phyloP scores from a whole-genome alignment of 2,329 filamentous ascomycete species.

The Blumeria graminis region DNA sequence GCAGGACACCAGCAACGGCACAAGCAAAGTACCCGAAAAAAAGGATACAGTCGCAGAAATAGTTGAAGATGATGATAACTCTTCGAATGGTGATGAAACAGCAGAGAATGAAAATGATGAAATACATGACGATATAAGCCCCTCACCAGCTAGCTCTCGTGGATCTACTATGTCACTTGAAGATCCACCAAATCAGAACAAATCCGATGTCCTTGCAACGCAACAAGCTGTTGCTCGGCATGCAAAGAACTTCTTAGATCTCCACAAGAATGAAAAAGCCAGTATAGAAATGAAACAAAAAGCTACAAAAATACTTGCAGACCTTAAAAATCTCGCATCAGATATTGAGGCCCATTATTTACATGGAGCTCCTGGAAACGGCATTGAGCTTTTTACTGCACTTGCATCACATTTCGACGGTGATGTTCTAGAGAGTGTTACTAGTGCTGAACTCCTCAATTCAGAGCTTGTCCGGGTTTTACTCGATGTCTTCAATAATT shows the following conservation, averaged over 20 bases:
- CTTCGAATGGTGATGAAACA: constrained; percentile 27
- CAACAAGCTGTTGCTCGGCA: constrained; percentile 50
- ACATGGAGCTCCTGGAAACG: constrained; percentile 27
- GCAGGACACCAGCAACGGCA: background rate
- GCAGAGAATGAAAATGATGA: constrained; percentile 27
- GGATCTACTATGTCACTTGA: constrained; percentile 41
- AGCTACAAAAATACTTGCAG: constrained; percentile 48
- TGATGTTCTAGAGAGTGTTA: constrained; percentile 76
- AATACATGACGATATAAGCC: constrained; percentile 21
- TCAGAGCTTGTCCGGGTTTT: constrained; percentile 74
- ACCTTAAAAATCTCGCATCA: constrained; percentile 44
- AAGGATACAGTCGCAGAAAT: constrained; percentile 10
- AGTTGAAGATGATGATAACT: constrained; percentile 21
- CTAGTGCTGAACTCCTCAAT: constrained; percentile 77
- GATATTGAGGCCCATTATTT: constrained; percentile 53
- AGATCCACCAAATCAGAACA: constrained; percentile 24
- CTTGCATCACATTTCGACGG: constrained; percentile 71
- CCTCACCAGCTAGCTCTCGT: constrained; percentile 24
- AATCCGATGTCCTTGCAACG: constrained; percentile 29
- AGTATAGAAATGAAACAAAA: constrained; percentile 54
- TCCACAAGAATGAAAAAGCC: constrained; percentile 53
- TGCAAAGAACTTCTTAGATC: constrained; percentile 63
- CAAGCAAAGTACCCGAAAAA: constrained; percentile 13
- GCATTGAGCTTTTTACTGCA: constrained; percentile 43
- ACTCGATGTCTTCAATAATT: constrained; percentile 56